Conservation (phyloP, 768 basidiomycete genomes). For the Russula emetica region DNA sequence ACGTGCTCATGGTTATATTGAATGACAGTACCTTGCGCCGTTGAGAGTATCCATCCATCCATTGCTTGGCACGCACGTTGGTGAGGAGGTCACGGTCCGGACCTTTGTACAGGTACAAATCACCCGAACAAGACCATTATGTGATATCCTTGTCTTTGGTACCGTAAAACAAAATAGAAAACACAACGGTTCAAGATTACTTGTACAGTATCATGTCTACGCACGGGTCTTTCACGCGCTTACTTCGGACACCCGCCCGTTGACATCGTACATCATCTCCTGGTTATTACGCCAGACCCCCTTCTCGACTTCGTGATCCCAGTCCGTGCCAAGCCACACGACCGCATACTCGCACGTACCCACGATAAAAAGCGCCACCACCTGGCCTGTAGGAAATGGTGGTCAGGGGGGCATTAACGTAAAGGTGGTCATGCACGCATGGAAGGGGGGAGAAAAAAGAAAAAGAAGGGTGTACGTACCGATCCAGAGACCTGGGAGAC, state of each 20-base stretch:
- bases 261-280: constrained; percentile 12
- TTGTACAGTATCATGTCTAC: background rate
- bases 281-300: constrained; percentile 37
- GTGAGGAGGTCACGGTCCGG: background rate
- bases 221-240: background rate
- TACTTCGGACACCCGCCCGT: background rate
- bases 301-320: constrained; percentile 44
- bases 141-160: background rate
- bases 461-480: constrained; percentile 31
- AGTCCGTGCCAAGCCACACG: constrained; percentile 51
- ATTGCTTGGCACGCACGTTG: background rate
- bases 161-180: background rate
- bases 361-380: constrained; percentile 67
- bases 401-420: background rate
- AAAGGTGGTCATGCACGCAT: no score
- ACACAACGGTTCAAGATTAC: background rate
- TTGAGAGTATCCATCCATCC: background rate
- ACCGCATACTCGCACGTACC: constrained; percentile 62
- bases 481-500: constrained; percentile 51
- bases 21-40: background rate
- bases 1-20: constrained; percentile 11
- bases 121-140: background rate
- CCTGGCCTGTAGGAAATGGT: constrained; percentile 50
- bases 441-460: background rate
- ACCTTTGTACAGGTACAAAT: background rate